A percentile compares a stretch with the other conserved stretches of the same genome.
These are phyloP conservation scores for Geotrichum reessii DNA, from an alignment of 1,139 yeast genomes.

Conservation along the genomic window DNA sequence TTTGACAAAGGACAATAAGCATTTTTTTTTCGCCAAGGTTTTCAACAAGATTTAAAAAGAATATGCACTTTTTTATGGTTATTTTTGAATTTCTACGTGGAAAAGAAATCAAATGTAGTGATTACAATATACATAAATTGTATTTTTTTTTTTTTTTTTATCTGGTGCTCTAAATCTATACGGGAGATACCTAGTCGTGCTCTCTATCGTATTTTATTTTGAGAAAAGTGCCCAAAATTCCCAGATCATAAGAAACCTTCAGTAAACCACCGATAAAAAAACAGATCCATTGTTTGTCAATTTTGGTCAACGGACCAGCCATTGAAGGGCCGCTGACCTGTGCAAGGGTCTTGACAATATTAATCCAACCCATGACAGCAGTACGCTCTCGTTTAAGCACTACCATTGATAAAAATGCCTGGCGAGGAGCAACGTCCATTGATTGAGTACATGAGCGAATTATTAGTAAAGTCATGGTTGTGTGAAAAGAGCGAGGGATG, in stretches of 20 bases:
- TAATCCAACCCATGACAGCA: conserved; percentile 76
- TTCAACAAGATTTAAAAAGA: too few species aligned
- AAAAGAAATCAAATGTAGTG: too few species aligned
- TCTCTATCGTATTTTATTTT: conserved; percentile 11
- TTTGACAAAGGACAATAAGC: too few species aligned
- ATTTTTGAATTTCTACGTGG: too few species aligned
- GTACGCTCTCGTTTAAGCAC: conserved; percentile 64
- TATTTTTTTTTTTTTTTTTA: too few species aligned
- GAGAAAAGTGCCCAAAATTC: conserved; percentile 25
- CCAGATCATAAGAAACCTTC: conserved; percentile 34
- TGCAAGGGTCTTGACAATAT: conserved; percentile 79
- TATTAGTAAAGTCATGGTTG: conserved; percentile 38
- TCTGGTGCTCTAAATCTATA: too few species aligned
- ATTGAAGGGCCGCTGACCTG: conserved; percentile 74
- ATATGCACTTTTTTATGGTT: too few species aligned
- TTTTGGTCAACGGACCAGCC: conserved; percentile 66
- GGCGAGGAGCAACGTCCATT: conserved; percentile 91
- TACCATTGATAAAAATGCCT: conserved; percentile 63
- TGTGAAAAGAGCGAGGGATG: conserved; percentile 27
- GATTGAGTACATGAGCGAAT: conserved; percentile 54
- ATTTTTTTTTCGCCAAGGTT: too few species aligned
- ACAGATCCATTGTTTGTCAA: conserved; percentile 48
- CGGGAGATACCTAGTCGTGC: conserved; percentile 6
- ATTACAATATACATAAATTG: too few species aligned
- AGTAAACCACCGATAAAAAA: conserved; percentile 60